phyloP scores from a whole-genome alignment of 441 rosid genomes.

The Populus tomentosa region DNA sequence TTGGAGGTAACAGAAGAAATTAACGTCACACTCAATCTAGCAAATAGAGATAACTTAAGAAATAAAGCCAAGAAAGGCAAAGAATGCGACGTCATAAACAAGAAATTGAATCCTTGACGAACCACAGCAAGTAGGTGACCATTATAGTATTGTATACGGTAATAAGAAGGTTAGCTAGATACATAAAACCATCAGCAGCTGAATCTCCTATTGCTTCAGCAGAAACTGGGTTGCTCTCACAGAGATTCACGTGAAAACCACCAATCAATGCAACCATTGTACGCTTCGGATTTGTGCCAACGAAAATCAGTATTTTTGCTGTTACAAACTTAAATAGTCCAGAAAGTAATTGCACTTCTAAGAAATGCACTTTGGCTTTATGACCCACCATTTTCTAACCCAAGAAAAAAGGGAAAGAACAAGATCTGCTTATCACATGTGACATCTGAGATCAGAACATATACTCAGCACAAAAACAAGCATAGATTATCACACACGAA shows the following conservation, averaged over 20 bases:
- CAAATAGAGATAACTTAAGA: neutral
- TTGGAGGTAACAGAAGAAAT: neutral
- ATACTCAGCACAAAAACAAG: neutral
- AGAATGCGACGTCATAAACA: neutral
- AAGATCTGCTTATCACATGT: neutral
- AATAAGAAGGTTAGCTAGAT: neutral
- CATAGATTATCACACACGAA: slow-evolving; percentile 6
- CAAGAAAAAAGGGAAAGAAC: neutral
- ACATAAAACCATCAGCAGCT: neutral
- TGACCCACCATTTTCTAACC: neutral
- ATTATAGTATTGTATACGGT: neutral
- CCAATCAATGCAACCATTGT: neutral
- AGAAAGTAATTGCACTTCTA: neutral
- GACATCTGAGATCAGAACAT: slow-evolving; percentile 13
- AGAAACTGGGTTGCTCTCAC: neutral
- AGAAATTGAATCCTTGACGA: neutral
- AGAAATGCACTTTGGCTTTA: neutral
- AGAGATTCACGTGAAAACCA: neutral
- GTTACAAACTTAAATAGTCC: neutral
- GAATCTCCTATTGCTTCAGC: neutral
- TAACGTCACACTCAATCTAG: neutral
- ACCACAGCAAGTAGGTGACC: neutral
- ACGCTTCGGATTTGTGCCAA: neutral
- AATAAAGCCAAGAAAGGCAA: neutral
- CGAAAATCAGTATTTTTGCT: neutral